Conservation (phyloP, 2,329 filamentous ascomycete species). For the Clonostachys chloroleuca region DNA sequence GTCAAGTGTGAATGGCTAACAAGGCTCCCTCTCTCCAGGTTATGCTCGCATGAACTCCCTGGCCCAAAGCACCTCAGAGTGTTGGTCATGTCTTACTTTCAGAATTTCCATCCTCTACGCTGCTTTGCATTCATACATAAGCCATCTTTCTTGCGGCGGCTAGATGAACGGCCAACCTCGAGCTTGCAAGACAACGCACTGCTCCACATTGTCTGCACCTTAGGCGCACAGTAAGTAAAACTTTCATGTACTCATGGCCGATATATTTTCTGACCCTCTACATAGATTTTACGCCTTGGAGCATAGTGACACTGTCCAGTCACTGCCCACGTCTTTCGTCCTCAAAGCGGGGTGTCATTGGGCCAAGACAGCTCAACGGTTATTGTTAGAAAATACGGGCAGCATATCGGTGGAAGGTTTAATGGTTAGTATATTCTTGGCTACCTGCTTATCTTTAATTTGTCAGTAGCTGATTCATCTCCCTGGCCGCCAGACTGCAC, state of each 20-base stretch:
- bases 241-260: neutral
- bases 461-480: too few relatives aligned
- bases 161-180: neutral
- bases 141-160: neutral
- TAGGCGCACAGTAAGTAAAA: neutral
- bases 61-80: slow-evolving; percentile 1
- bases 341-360: slow-evolving; percentile 7
- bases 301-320: slow-evolving; percentile 2
- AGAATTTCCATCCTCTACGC: neutral
- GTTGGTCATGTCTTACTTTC: neutral
- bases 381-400: slow-evolving; percentile 4
- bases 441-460: too few relatives aligned
- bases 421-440: slow-evolving; percentile 2
- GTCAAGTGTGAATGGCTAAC: neutral
- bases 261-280: too few relatives aligned
- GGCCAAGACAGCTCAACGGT: slow-evolving; percentile 6
- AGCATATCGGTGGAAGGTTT: slow-evolving; percentile 7
- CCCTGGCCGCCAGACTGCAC: slow-evolving; percentile 1
- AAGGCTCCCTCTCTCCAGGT: neutral
- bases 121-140: slow-evolving; percentile 1
- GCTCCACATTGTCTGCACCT: neutral
- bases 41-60: slow-evolving; percentile 3
- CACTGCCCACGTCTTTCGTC: neutral
- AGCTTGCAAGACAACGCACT: neutral
- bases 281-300: slow-evolving; percentile 8